Base-by-base conservation (phyloP, 306 rosid species). In the Pueraria montana region DNA sequence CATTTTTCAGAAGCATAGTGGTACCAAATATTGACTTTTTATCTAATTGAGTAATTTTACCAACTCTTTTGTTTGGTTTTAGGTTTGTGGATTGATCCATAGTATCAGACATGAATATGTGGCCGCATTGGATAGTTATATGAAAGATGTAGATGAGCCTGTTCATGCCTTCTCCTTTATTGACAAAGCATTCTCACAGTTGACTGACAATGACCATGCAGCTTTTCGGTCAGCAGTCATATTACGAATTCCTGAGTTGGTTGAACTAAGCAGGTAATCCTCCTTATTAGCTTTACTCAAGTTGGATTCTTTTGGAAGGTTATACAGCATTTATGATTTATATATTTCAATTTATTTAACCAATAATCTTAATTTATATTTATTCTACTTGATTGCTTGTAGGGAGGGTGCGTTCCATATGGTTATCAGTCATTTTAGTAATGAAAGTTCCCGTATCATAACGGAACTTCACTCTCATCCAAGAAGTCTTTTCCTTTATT, bases 81-180 rank as follows among this genome's bases (percentile, higher is more conserved):
- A 96, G 99, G 98, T 96, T 88, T 94, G 97, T 89, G 98, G 97
- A 58, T 85, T 96, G 67, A 96, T 96, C 82, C 92, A 94, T 87
- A 88, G 90, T 59, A 83, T 88, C 75, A 85, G 92, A 76, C 89
- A 82, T 48, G 92, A 92, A 82, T 84, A 92, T 88, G 83, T 94
- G 84, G 87, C 94, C 78, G 98, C 99, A 74, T 69, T 96, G 89
- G 98, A 94, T 81, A 90, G 97, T 91, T 96, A 94, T 69, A 89
- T 89, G 94, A 92, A 92, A 84, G 99, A 90, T 87, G 86, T 79
- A 61, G 89, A 90, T 69, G 98, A 94, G 87, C 98, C 99, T 49
- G 85, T 94, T 88, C 94, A 91, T 80, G 92, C 94, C 71, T 96
- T 96, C 88, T 87, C 94, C 87, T 94, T 96, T 85, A 94, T 96